phyloP scores from a whole-genome alignment of 306 rosid species.

The Glycine latifolia region DNA sequence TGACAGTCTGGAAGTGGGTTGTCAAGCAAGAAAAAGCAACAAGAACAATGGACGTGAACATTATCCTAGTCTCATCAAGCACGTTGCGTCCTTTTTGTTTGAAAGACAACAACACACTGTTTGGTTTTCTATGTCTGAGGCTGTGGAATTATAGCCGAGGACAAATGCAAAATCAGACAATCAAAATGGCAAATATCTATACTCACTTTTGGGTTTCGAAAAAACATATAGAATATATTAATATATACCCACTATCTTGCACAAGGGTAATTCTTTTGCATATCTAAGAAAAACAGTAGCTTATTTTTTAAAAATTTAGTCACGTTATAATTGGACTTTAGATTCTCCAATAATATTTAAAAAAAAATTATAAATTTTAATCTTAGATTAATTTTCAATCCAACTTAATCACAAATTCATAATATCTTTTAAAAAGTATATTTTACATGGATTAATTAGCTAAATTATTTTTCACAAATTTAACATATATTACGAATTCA shows the following conservation, averaged over 20 bases:
- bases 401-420: too few species aligned
- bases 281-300: constrained; percentile 19
- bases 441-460: too few species aligned
- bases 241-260: background rate
- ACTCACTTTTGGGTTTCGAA: background rate
- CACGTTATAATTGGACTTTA: too few species aligned
- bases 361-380: too few species aligned
- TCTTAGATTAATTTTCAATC: too few species aligned
- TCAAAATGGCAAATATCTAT: constrained; percentile 38
- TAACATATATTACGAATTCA: background rate
- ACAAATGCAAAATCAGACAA: constrained; percentile 46
- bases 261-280: background rate
- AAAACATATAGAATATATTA: constrained; percentile 11
- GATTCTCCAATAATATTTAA: too few species aligned
- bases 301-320: background rate
- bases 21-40: constrained; percentile 53
- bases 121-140: constrained; percentile 50
- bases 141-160: constrained; percentile 35
- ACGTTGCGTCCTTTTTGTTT: constrained; percentile 46
- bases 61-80: constrained; percentile 28
- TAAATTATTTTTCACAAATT: too few species aligned
- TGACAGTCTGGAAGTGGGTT: constrained; percentile 65
- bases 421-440: too few species aligned
- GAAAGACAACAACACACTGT: constrained; percentile 26
- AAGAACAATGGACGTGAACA: constrained; percentile 20